phyloP scores from a whole-genome alignment of 2,329 filamentous ascomycete genomes.

The Monilinia fructicola region DNA sequence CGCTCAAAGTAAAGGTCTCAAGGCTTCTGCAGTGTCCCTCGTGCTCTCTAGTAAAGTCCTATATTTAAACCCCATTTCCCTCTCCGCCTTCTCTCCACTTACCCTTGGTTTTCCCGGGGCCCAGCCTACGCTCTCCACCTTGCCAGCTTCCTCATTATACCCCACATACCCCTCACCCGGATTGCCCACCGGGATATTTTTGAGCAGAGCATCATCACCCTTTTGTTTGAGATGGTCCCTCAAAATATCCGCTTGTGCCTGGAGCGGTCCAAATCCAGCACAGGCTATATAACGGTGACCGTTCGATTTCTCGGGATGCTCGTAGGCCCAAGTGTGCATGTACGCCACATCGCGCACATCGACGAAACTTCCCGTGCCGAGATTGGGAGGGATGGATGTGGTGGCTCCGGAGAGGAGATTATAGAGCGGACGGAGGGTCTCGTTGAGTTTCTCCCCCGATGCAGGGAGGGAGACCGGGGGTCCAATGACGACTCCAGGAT shows the following conservation, averaged over 20 bases:
- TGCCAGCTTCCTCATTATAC: conserved; percentile 32
- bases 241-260: conserved; percentile 47
- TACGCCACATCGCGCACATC: conserved; percentile 49
- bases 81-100: conserved; percentile 38
- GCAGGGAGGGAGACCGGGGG: conserved; percentile 43
- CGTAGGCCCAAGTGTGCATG: conserved; percentile 43
- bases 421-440: conserved; percentile 41
- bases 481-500: conserved; percentile 46
- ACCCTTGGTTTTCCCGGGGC: conserved; percentile 29
- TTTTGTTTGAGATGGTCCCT: conserved; percentile 42
- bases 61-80: conserved; percentile 36
- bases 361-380: conserved; percentile 40
- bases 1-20: conserved; percentile 32
- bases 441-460: conserved; percentile 39
- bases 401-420: conserved; percentile 42
- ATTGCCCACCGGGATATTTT: conserved; percentile 42
- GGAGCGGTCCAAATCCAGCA: conserved; percentile 39
- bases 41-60: conserved; percentile 36
- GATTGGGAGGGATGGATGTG: conserved; percentile 33
- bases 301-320: conserved; percentile 42
- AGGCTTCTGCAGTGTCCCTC: conserved; percentile 42
- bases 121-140: conserved; percentile 27
- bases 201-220: conserved; percentile 24
- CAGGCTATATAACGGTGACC: conserved; percentile 46
- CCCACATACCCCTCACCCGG: conserved; percentile 45